Evolutionary conservation across 2,329 filamentous ascomycete species (phyloP).

Genomic region (Aspergillus ibericus): DNA sequence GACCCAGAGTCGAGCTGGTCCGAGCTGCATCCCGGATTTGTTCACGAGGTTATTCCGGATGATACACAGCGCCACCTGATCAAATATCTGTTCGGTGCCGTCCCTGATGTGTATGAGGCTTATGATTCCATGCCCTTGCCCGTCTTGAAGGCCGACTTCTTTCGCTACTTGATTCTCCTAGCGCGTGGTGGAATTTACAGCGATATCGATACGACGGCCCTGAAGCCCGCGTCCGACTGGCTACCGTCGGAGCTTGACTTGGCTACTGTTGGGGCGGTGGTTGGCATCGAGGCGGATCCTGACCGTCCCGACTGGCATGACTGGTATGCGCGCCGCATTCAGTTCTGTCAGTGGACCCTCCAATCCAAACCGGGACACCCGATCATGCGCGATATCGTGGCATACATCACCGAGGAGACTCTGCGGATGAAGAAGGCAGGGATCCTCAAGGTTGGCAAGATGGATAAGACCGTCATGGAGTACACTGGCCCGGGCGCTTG

Average conservation of each 20-base stretch:
- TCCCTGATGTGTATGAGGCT: constrained; percentile 76
- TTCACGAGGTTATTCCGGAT: constrained; percentile 97
- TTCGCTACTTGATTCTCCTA: constrained; percentile 72
- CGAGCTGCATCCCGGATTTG: constrained; percentile 80
- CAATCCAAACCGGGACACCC: constrained; percentile 94
- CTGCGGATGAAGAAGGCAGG: constrained; percentile 70
- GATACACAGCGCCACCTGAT: constrained; percentile 78
- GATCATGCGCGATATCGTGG: constrained; percentile 81
- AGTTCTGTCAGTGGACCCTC: constrained; percentile 99
- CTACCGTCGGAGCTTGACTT: constrained; percentile 75
- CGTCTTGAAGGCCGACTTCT: constrained; percentile 77
- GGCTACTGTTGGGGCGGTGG: constrained; percentile 76
- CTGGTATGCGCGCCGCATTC: constrained; percentile 94
- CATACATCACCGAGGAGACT: constrained; percentile 80
- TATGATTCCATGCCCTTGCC: constrained; percentile 71
- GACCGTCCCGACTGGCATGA: constrained; percentile 88
- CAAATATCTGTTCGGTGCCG: constrained; percentile 78
- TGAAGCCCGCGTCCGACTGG: constrained; percentile 85
- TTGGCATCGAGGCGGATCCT: constrained; percentile 95
- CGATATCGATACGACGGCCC: constrained; percentile 86
- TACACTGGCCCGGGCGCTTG: constrained; percentile 92
- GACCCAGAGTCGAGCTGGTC: constrained; percentile 89
- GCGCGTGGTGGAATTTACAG: constrained; percentile 81
- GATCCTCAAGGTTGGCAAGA: constrained; percentile 60
- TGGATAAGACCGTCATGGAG: constrained; percentile 78